Conservation (phyloP, 208 protist genomes). For the Angomonas deanei region DNA sequence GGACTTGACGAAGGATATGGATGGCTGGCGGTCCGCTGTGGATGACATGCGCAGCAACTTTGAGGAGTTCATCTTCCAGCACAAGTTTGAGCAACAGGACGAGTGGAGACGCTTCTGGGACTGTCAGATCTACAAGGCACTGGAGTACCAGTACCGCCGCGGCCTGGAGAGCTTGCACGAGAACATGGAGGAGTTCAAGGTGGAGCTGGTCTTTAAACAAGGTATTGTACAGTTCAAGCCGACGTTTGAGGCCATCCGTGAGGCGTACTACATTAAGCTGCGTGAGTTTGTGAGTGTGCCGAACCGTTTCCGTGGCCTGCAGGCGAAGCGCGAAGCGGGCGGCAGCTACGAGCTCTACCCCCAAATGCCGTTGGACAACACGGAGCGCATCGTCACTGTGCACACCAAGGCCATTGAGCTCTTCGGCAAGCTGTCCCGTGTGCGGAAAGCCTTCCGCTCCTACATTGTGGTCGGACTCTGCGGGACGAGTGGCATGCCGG, state of each 20-base stretch:
- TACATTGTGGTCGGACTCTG: conserved; percentile 89
- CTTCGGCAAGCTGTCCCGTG: conserved; percentile 85
- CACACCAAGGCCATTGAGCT: conserved; percentile 91
- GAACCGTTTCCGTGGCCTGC: conserved; percentile 88
- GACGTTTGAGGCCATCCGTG: conserved; percentile 90
- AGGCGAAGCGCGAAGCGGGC: conserved; percentile 64
- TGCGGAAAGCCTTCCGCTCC: conserved; percentile 79
- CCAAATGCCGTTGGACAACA: conserved; percentile 83
- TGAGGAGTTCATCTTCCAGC: conserved; percentile 71
- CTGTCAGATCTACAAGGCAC: conserved; percentile 96
- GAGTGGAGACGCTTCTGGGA: conserved; percentile 94
- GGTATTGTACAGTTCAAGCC: conserved; percentile 92
- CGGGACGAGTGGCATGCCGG: conserved; percentile 74
- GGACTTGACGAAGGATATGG: conserved; percentile 88
- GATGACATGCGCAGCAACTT: conserved; percentile 82
- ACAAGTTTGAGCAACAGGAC: conserved; percentile 74
- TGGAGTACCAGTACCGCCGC: conserved; percentile 93
- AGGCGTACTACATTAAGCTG: conserved; percentile 94
- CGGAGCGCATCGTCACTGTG: conserved; percentile 76
- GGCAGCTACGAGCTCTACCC: conserved; percentile 87
- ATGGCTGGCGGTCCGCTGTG: conserved; percentile 89
- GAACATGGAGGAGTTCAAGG: conserved; percentile 89
- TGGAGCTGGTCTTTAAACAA: conserved; percentile 93
- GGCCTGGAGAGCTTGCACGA: conserved; percentile 92
- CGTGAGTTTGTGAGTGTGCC: conserved; percentile 94